phyloP scores from a whole-genome alignment of 106 monocot species.

The Dioscorea dumetorum region DNA sequence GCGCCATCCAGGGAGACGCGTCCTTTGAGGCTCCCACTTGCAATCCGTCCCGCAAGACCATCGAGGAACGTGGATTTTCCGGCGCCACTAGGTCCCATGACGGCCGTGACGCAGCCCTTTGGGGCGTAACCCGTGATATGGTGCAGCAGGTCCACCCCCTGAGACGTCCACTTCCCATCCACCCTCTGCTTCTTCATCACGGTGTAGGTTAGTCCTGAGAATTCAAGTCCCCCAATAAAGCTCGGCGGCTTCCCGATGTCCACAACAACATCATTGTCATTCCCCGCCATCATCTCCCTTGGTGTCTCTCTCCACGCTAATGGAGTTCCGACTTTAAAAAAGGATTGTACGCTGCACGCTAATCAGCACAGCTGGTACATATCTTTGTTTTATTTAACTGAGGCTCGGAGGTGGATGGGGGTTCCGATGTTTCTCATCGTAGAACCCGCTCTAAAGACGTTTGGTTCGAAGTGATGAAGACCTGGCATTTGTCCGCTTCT shows the following conservation, averaged over 20 bases:
- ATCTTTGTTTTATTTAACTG: too few species aligned
- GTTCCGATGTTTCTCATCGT: too few species aligned
- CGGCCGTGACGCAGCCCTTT: constrained; percentile 42
- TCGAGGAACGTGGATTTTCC: constrained; percentile 47
- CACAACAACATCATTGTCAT: constrained; percentile 10
- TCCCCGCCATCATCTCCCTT: too few species aligned
- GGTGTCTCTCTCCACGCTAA: too few species aligned
- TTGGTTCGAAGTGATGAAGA: too few species aligned
- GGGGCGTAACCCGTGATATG: constrained; percentile 41
- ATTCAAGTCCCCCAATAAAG: constrained; percentile 36
- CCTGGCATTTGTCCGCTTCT: too few species aligned
- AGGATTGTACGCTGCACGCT: too few species aligned
- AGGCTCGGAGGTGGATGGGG: too few species aligned
- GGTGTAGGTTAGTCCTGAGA: constrained; percentile 34
- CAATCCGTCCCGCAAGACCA: constrained; percentile 37
- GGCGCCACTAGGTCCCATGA: constrained; percentile 46
- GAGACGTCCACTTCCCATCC: constrained; percentile 25
- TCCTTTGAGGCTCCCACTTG: constrained; percentile 36
- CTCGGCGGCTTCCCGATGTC: constrained; percentile 4
- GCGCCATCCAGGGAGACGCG: constrained; percentile 36
- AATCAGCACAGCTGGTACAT: too few species aligned
- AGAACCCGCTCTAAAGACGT: too few species aligned
- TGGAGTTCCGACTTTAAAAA: too few species aligned
- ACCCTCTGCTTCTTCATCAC: constrained; percentile 43
- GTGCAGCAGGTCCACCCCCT: constrained; percentile 39